Base-by-base conservation (phyloP, 1,284 basidiomycete species). In the Sparassis latifolia region DNA sequence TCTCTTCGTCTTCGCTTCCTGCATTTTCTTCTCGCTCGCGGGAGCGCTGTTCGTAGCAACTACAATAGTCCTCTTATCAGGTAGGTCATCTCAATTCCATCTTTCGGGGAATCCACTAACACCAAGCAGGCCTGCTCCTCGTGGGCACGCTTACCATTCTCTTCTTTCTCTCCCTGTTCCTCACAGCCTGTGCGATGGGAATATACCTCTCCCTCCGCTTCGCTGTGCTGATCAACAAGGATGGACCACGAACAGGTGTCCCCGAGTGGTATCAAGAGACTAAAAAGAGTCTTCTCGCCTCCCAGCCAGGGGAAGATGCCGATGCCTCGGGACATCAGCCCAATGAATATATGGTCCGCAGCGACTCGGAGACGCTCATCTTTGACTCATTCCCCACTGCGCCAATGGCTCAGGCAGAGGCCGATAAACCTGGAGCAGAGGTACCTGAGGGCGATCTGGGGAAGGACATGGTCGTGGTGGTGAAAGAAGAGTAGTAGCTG, bases 1-100 rank as follows among this genome's bases (percentile, higher is more conserved):
- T 2, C 31, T 54, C 3, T 54, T 54, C 27, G 30, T 51, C 10
- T 44, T 51, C 30, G 43, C 50, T 3, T 38, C 47, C n/a, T 51
- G 41, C 45, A 27, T 47, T 20, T 48, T 48, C 44, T 29, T 48
- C 31, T 33, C 46, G 4, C 31, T 54, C 27, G 43, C 47, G 20
- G 41, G 43, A n/a, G 49, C 52, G 3, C 10, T 54, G 3, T 10
- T 46, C 12, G 31, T 37, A 10, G 45, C 52, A 4, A 46, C 33
- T 2, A n/a, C 32, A 4, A 41, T 54, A 2, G 33, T 54, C 3
- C 10, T 38, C 12, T 31, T 51, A 3, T 42, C 31, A 31, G 49
- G 52, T 49, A 44, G 33, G 49, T 52, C 27, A 7, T 4, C n/a
- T 10, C 10, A 5, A 38, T 20, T 4, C 45, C 20, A 31, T 44